Conservation (phyloP, 352 stramenopile species). For the Aphanomyces stellatus region DNA sequence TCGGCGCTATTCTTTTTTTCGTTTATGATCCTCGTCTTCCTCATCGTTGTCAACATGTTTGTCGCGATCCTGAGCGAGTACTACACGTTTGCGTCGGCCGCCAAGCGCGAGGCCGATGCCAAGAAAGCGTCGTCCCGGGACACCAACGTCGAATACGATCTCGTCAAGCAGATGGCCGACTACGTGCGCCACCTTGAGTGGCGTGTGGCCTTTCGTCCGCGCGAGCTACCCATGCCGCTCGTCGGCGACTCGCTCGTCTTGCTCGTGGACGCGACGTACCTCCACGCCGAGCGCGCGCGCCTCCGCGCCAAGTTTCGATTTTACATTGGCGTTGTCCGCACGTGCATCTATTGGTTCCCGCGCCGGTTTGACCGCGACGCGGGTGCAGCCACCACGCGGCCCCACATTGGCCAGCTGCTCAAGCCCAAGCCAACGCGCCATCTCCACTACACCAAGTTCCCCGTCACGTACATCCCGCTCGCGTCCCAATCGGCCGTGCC, state of each 20-base stretch:
- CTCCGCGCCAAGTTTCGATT: constrained; percentile 51
- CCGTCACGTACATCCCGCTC: constrained; percentile 63
- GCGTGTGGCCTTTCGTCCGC: constrained; percentile 44
- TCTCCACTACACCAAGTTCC: constrained; percentile 21
- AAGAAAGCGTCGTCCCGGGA: constrained; percentile 23
- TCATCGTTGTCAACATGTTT: constrained; percentile 81
- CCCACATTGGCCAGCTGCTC: not conserved
- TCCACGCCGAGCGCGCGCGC: constrained; percentile 54
- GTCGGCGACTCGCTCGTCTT: constrained; percentile 54
- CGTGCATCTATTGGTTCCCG: constrained; percentile 40
- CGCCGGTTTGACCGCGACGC: constrained; percentile 27
- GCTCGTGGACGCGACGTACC: constrained; percentile 62
- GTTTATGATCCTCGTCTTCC: constrained; percentile 74
- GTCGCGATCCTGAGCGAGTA: constrained; percentile 82
- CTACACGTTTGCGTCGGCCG: constrained; percentile 57
- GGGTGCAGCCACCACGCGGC: not conserved
- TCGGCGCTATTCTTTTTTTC: constrained; percentile 70
- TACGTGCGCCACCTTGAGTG: constrained; percentile 48
- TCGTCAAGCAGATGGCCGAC: constrained; percentile 51
- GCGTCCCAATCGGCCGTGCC: constrained; percentile 39
- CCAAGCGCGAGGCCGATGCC: constrained; percentile 54
- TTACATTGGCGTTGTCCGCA: constrained; percentile 11
- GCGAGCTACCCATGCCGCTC: constrained; percentile 42
- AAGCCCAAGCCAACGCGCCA: not conserved
- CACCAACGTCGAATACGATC: constrained; percentile 54